Base-by-base conservation (phyloP, 2,329 filamentous ascomycete genomes). In the Trichoderma brevicompactum region DNA sequence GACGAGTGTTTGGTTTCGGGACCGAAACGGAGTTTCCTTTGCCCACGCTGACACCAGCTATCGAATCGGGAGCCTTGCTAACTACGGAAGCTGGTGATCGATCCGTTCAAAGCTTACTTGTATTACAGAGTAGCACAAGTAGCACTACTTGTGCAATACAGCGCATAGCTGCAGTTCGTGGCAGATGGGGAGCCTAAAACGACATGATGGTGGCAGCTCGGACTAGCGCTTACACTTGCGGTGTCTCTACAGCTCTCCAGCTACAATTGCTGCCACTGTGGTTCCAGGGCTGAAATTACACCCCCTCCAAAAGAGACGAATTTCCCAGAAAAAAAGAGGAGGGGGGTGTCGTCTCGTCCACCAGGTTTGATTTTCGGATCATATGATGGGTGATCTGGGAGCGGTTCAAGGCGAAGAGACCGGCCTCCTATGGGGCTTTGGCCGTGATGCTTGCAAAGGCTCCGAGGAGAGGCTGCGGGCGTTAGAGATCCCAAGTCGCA, bases 211-310 rank as follows among this genome's bases (percentile, higher is more conserved):
- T 63, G 49, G 49, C 59, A 63, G 49, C 40, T 28, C 28, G 23
- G 17, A 34, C 49, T 63, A 63, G 59, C 54, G 59, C 59, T 63
- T 63, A 63, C 59, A 63, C 59, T 63, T 63, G 59, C 48, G 59
- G 59, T 63, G 49, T 63, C 58, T 40, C 34, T 43, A 62, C 38
- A 43, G 46, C 55, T 60, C 34, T 49, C 44, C 56, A 60, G 56
- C 58, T 62, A 36, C 58, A 62, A 28, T 15, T 50, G 50, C n/a
- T 61, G 38, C 58, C 58, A 54, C 59, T 63, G 40, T n/a, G 41
- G 49, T 63, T 54, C 49, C 59, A 53, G 59, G 59, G 59, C 59
- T 63, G 59, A 63, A 54, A 53, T 63, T 38, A 46, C 59, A 63
- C 59, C 40, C 59, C 59, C 56, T 62, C 48, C 28, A 52, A 46